phyloP scores from a whole-genome alignment of 176 grass and related monocot genomes.

The Leersia perrieri region DNA sequence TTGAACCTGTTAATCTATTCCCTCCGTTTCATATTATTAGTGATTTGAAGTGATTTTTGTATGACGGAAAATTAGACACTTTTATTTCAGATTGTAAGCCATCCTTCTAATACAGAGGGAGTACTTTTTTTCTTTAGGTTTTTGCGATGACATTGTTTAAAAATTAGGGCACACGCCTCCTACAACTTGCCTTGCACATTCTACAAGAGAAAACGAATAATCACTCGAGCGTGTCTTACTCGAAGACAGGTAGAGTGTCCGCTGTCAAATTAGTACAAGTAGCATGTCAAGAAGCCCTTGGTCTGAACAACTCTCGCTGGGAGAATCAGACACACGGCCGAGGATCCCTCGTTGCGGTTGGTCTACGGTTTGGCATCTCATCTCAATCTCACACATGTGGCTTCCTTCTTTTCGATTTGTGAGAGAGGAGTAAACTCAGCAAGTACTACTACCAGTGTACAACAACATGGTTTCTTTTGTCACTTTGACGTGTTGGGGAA shows the following conservation, averaged over 20 bases:
- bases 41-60: too few relatives aligned
- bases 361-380: neutral
- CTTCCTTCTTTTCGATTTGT: neutral
- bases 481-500: conserved; percentile 30
- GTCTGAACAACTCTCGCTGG: neutral
- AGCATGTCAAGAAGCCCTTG: neutral
- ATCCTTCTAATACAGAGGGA: too few relatives aligned
- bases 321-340: neutral
- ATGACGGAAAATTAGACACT: too few relatives aligned
- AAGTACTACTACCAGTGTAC: neutral
- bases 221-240: too few relatives aligned
- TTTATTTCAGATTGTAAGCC: too few relatives aligned
- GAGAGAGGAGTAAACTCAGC: neutral
- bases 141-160: too few relatives aligned
- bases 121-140: too few relatives aligned
- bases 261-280: neutral
- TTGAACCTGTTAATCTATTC: too few relatives aligned
- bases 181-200: too few relatives aligned
- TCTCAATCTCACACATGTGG: neutral
- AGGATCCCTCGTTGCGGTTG: neutral
- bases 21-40: too few relatives aligned
- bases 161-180: too few relatives aligned
- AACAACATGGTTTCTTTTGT: neutral
- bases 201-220: too few relatives aligned
- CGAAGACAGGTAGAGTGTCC: neutral